Conservation (phyloP, 2,329 filamentous ascomycete genomes). For the Trichophaea hybrida region DNA sequence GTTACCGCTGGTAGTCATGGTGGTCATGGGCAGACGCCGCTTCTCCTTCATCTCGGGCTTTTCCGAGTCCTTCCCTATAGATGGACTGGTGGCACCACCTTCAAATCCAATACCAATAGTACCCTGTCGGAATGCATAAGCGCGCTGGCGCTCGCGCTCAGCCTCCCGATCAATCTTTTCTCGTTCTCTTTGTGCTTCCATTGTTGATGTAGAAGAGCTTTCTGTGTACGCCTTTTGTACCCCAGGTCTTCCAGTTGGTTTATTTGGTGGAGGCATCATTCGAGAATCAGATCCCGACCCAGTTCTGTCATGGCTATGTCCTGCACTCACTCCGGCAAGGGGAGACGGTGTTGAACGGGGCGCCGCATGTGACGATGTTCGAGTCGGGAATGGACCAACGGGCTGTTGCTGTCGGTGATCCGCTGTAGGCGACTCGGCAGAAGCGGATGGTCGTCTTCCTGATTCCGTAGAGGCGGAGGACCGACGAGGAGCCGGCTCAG, state of each 20-base stretch:
- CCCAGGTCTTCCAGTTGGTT: conserved; percentile 3
- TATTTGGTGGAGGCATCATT: conserved; percentile 6
- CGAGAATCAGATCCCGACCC: background rate
- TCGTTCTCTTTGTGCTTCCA: conserved; percentile 1
- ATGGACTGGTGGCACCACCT: background rate
- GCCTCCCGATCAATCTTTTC: conserved; percentile 10
- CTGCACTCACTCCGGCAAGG: background rate
- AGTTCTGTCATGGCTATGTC: background rate
- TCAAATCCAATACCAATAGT: conserved; percentile 20
- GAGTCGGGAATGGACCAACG: background rate
- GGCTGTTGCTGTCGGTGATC: background rate
- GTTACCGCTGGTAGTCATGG: conserved; percentile 12
- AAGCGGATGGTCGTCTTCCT: background rate
- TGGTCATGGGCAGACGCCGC: conserved; percentile 9
- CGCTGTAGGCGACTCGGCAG: background rate
- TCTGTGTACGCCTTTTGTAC: conserved; percentile 7
- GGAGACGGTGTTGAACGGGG: background rate
- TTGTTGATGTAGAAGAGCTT: background rate
- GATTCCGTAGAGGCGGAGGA: conserved; percentile 10
- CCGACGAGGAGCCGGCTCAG: conserved; percentile 8
- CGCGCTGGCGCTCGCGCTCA: conserved; percentile 4
- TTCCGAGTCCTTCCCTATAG: conserved; percentile 4
- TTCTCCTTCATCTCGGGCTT: conserved; percentile 21
- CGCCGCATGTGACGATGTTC: background rate
- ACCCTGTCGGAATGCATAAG: conserved; percentile 3